phyloP scores from a whole-genome alignment of 140 eudicot species.

The Stevia rebaudiana region DNA sequence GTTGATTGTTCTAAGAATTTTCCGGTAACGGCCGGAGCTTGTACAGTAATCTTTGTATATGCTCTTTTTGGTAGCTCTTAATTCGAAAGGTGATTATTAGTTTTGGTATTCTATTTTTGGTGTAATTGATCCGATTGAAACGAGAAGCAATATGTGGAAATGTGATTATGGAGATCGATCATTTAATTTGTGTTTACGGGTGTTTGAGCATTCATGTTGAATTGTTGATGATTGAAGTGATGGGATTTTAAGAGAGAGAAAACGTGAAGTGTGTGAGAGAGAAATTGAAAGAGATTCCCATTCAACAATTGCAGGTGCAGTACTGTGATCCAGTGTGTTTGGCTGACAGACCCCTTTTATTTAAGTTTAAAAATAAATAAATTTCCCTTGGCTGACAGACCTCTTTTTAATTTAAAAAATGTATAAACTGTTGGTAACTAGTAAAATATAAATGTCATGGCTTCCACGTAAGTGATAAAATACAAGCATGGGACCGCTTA shows the following conservation, averaged over 20 bases:
- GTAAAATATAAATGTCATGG: no score
- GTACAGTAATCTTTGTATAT: slow-evolving; percentile 33
- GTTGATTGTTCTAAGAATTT: not conserved
- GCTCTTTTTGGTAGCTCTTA: slow-evolving; percentile 14
- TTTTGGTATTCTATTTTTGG: not conserved
- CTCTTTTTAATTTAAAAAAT: no score
- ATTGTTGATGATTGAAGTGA: slow-evolving; percentile 31
- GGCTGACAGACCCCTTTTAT: slow-evolving; percentile 29
- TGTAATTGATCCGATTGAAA: slow-evolving; percentile 25
- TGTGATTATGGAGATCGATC: no score
- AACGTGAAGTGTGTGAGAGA: slow-evolving; percentile 18
- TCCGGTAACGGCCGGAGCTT: slow-evolving; percentile 4
- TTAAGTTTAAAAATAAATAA: not conserved
- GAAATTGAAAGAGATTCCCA: slow-evolving; percentile 35
- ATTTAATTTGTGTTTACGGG: slow-evolving; percentile 18
- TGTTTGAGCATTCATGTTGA: slow-evolving; percentile 24
- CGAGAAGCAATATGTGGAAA: slow-evolving; percentile 4
- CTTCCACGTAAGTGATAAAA: no score
- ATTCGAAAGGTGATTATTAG: not conserved
- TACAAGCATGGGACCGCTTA: no score
- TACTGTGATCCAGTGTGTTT: slow-evolving; percentile 43
- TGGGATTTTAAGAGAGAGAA: slow-evolving; percentile 21
- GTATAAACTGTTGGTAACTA: no score
- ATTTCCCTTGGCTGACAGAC: no score
- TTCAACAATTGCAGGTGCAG: slow-evolving; percentile 34